Evolutionary conservation across 2,329 filamentous ascomycete species (phyloP), one percentile per base, ranked within the genome.

Genomic region (Tolypocladium tropicale): DNA sequence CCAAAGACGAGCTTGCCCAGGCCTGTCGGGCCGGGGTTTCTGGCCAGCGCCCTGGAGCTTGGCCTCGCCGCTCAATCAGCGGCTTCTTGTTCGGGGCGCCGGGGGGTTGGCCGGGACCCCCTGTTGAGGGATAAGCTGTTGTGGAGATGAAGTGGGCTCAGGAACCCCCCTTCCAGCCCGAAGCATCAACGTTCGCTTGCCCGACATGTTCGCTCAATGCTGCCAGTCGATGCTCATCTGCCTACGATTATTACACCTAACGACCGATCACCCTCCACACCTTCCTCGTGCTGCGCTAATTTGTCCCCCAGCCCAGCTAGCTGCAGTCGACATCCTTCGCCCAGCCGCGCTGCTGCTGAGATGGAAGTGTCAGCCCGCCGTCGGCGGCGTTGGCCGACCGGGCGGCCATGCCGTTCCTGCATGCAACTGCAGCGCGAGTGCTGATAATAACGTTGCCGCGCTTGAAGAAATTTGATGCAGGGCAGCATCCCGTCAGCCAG

Each of bases 371-470:
- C 46, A 32, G 28, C 46, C 46, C 28, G 43, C 25, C 12, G 46
- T 12, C 46, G 28, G 3, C 46, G 7, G 16, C 46, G 4, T 7
- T 32, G 25, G 46, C 16, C 25, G 7, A 9, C 25, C 46, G 25
- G 43, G 41, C 48, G 5, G 54, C 37, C 52, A 32, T 53, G 48
- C 51, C 52, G 56, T 58, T 56, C 57, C 57, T 58, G 57, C 57
- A 58, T 55, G 51, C 48, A 36, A 43, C 53, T 57, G 46, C 32
- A 57, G 12, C 6, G 36, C 41, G 52, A 43, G 32, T 49, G 39
- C 33, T 52, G 33, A 39, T 25, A 18, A n/a, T 18, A 37, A 12
- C 51, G 14, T n/a, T 53, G 51, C 23, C 23, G 34, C 34, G 30
- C n/a, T 25, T n/a, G 16, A 23, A n/a, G 28, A 49, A 12, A 49